Percentiles rank a stretch among this genome's conserved stretches.
Evolutionary conservation across 805 yeast species (phyloP).

Genomic region (Osmozyma mogii): DNA sequence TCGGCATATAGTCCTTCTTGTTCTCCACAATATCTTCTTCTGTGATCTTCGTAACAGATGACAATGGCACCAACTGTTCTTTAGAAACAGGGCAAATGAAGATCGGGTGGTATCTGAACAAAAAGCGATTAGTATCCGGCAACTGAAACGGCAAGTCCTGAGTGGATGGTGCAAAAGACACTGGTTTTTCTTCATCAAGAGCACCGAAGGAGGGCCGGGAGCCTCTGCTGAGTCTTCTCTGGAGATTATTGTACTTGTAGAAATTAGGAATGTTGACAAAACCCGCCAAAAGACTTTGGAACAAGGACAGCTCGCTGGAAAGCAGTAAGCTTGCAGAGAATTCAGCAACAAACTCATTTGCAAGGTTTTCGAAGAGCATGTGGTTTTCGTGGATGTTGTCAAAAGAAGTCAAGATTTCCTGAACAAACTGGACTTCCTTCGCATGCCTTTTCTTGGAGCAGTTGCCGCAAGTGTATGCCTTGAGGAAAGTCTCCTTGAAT

Average conservation of each 20-base stretch:
- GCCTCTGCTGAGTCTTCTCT: constrained; percentile 18
- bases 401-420: constrained; percentile 24
- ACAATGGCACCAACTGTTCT: constrained; percentile 33
- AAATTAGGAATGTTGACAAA: constrained; percentile 34
- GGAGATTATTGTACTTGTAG: constrained; percentile 33
- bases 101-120: constrained; percentile 36
- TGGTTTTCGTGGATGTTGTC: constrained; percentile 21
- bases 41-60: constrained; percentile 3
- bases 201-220: background rate
- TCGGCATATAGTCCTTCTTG: constrained; percentile 6
- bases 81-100: constrained; percentile 40
- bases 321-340: constrained; percentile 30
- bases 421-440: constrained; percentile 21
- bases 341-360: constrained; percentile 33
- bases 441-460: constrained; percentile 9
- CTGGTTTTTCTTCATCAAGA: constrained; percentile 1
- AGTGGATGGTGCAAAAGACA: constrained; percentile 13
- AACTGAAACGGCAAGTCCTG: constrained; percentile 35
- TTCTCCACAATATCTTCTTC: constrained; percentile 8
- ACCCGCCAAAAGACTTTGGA: constrained; percentile 34
- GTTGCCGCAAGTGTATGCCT: constrained; percentile 2
- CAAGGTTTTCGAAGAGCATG: constrained; percentile 25
- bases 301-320: constrained; percentile 33
- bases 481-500: background rate
- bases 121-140: constrained; percentile 30